These are phyloP conservation scores for Candida dubliniensis DNA, from an alignment of 1,139 yeast species.

Conservation along the genomic window DNA sequence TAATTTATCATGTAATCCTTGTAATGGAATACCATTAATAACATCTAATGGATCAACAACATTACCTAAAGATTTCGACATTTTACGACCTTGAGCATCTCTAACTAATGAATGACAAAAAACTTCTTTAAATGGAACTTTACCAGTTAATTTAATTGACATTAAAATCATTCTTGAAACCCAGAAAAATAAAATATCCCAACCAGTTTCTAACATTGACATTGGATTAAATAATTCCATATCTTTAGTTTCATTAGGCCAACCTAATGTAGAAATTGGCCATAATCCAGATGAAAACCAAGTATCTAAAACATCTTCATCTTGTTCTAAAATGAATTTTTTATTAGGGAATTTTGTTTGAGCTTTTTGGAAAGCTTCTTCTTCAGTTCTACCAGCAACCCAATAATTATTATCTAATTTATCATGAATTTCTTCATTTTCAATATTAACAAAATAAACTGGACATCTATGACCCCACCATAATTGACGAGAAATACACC, in stretches of 20 bases:
- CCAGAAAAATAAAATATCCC: constrained; percentile 99
- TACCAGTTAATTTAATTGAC: constrained; percentile 86
- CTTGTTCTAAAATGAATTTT: constrained; percentile 81
- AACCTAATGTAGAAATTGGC: constrained; percentile 96
- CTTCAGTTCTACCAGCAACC: constrained; percentile 84
- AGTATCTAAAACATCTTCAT: constrained; percentile 96
- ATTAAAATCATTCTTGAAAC: constrained; percentile 94
- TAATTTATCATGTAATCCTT: constrained; percentile 77
- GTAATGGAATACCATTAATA: constrained; percentile 80
- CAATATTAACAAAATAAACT: constrained; percentile 81
- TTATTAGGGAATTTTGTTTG: constrained; percentile 65
- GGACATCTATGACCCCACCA: constrained; percentile 99
- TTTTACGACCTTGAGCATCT: constrained; percentile 98
- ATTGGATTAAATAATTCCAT: constrained; percentile 81
- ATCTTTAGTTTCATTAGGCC: constrained; percentile 84
- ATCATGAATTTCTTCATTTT: constrained; percentile 60
- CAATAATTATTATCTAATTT: constrained; percentile 70
- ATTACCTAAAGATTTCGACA: constrained; percentile 97
- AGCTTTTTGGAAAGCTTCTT: constrained; percentile 87
- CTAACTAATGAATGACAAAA: constrained; percentile 98
- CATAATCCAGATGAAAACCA: constrained; percentile 99
- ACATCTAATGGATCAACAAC: constrained; percentile 96
- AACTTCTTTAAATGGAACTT: constrained; percentile 91
- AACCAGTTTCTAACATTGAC: constrained; percentile 95
- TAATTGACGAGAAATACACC: constrained; percentile 98